Evolutionary conservation across 2,329 filamentous ascomycete genomes (phyloP).

Genomic region (Cladorrhinum sp.): DNA sequence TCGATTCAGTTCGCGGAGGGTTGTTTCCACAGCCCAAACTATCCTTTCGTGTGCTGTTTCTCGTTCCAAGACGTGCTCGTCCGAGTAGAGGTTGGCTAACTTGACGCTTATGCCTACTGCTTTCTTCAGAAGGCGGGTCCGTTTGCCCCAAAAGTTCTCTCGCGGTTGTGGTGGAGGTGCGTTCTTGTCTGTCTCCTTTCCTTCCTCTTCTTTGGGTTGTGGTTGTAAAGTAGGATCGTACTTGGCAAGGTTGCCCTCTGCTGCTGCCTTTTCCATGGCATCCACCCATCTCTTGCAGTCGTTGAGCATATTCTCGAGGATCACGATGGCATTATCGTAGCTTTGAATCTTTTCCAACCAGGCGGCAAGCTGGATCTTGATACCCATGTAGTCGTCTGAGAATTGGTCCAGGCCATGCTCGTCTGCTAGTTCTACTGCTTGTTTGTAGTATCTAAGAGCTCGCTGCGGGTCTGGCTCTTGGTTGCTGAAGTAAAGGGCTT

Average conservation of each 20-base stretch:
- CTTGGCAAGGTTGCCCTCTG: slow-evolving; percentile 44
- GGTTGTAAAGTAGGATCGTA: slow-evolving; percentile 3
- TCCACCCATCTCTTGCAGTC: slow-evolving; percentile 66
- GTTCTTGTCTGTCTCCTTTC: slow-evolving; percentile 17
- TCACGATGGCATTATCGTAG: slow-evolving; percentile 66
- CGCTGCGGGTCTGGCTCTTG: slow-evolving; percentile 69
- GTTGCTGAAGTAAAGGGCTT: slow-evolving; percentile 84
- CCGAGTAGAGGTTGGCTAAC: slow-evolving; percentile 77
- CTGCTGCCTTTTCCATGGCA: slow-evolving; percentile 48
- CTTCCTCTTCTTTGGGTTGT: slow-evolving; percentile 1
- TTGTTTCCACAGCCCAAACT: slow-evolving; percentile 77
- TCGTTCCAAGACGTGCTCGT: slow-evolving; percentile 69
- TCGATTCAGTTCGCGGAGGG: slow-evolving; percentile 69
- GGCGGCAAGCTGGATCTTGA: slow-evolving; percentile 76
- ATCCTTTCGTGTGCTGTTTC: slow-evolving; percentile 73
- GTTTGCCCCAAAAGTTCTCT: slow-evolving; percentile 54
- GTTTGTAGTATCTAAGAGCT: slow-evolving; percentile 79
- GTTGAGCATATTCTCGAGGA: slow-evolving; percentile 70
- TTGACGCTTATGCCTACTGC: slow-evolving; percentile 76
- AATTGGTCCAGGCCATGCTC: slow-evolving; percentile 80
- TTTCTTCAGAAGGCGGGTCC: slow-evolving; percentile 69
- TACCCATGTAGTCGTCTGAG: slow-evolving; percentile 84
- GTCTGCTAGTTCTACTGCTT: slow-evolving; percentile 70
- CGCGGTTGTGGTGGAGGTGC: slow-evolving; percentile 23
- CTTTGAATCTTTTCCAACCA: slow-evolving; percentile 77